phyloP scores from a whole-genome alignment of 2,329 filamentous ascomycete genomes.

The Reticulascus tulasneorum region DNA sequence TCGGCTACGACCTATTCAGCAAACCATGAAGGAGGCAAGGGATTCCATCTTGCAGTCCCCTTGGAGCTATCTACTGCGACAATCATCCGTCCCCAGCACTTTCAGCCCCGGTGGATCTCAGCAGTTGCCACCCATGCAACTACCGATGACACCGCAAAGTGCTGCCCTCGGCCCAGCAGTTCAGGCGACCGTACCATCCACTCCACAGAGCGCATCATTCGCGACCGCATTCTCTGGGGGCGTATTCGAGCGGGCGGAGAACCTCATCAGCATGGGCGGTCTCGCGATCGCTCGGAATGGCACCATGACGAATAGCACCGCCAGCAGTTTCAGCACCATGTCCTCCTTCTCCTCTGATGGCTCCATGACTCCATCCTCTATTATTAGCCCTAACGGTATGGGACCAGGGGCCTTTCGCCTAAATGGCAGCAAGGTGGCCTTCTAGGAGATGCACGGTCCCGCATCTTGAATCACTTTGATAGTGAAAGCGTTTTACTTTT shows the following conservation, averaged over 20 bases:
- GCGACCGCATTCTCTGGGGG: conserved; percentile 51
- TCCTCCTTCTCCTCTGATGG: conserved; percentile 38
- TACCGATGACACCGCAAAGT: conserved; percentile 85
- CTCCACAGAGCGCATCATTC: conserved; percentile 56
- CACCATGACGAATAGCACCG: conserved; percentile 35
- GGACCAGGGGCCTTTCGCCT: conserved; percentile 21
- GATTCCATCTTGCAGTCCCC: conserved; percentile 63
- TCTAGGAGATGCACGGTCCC: conserved; percentile 22
- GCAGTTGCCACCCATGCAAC: conserved; percentile 29
- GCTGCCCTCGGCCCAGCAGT: conserved; percentile 86
- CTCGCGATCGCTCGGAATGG: conserved; percentile 53
- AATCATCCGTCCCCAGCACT: conserved; percentile 13
- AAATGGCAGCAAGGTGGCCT: conserved; percentile 33
- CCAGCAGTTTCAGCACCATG: conserved; percentile 24
- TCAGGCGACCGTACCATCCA: conserved; percentile 81
- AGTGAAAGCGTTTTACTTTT: too few species aligned
- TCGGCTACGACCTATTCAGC: conserved; percentile 76
- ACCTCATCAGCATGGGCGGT: conserved; percentile 54
- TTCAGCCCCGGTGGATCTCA: conserved; percentile 18
- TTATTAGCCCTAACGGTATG: conserved; percentile 26
- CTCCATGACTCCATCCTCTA: conserved; percentile 25
- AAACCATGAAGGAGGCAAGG: conserved; percentile 75
- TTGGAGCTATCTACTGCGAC: conserved; percentile 45
- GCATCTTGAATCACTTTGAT: conserved; percentile 14
- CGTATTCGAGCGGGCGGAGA: conserved; percentile 58